A percentile compares a stretch with the other conserved stretches of the same genome.
phyloP scores from a whole-genome alignment of 73 alveolate genomes.

The Tetrahymena elliotti region DNA sequence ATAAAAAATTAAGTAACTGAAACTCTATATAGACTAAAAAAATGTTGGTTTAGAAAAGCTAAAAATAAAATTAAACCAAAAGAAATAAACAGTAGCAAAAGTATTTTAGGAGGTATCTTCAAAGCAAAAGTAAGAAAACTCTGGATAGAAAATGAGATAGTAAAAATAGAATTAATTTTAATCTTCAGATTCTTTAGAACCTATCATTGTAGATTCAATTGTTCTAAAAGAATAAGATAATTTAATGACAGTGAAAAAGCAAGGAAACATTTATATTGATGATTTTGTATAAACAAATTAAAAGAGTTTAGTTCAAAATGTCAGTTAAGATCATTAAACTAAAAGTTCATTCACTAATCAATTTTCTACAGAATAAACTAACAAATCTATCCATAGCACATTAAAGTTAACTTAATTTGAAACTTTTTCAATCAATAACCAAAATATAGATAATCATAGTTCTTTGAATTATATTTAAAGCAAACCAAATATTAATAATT shows the following conservation, averaged over 20 bases:
- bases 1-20: neutral
- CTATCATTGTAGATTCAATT: neutral
- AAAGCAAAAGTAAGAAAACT: neutral
- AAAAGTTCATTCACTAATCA: neutral
- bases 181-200: neutral
- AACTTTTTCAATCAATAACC: neutral
- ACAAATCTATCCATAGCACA: neutral
- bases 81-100: neutral
- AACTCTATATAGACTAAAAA: neutral
- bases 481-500: neutral
- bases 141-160: neutral
- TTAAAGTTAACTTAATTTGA: neutral
- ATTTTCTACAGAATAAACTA: neutral
- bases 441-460: neutral
- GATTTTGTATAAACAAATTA: neutral
- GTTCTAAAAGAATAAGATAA: neutral
- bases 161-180: too few species aligned
- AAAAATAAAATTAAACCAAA: neutral
- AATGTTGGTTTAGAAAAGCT: neutral
- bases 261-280: neutral
- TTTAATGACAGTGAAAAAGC: neutral
- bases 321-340: neutral
- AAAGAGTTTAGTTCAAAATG: neutral
- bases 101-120: neutral
- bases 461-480: neutral